These are phyloP conservation scores for Neonectria faginata DNA, from an alignment of 2,329 filamentous ascomycete genomes.

Conservation along the genomic window DNA sequence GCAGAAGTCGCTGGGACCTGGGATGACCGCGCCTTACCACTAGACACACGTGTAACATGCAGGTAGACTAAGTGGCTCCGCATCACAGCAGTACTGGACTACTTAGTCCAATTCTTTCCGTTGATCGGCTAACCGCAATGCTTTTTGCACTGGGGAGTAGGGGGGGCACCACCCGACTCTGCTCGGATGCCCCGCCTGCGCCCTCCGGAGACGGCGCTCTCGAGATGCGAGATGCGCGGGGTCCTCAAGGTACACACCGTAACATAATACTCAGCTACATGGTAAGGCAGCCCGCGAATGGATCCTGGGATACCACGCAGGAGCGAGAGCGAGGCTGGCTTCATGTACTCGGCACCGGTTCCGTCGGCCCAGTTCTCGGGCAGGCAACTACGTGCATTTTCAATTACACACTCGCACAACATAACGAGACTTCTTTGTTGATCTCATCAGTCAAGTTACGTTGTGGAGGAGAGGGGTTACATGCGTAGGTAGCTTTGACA, in stretches of 20 bases:
- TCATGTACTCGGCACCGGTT: slow-evolving; percentile 7
- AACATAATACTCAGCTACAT: neutral
- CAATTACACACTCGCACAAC: neutral
- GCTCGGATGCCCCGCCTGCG: slow-evolving; percentile 25
- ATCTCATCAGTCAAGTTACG: neutral
- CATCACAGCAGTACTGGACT: neutral
- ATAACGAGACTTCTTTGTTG: neutral
- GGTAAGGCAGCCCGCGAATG: neutral
- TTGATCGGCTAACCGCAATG: slow-evolving; percentile 14
- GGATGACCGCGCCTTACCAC: slow-evolving; percentile 7
- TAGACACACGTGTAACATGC: slow-evolving; percentile 6
- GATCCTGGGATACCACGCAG: neutral
- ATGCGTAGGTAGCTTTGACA: too few species aligned
- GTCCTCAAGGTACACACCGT: neutral
- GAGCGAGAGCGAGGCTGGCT: slow-evolving; percentile 8
- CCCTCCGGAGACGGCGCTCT: slow-evolving; percentile 27
- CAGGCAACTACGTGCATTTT: slow-evolving; percentile 1
- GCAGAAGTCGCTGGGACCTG: slow-evolving; percentile 18
- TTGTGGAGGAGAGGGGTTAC: neutral
- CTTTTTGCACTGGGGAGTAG: slow-evolving; percentile 7
- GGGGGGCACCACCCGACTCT: slow-evolving; percentile 8
- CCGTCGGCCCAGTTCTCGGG: slow-evolving; percentile 13
- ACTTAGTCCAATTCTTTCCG: neutral
- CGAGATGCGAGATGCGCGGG: slow-evolving; percentile 8
- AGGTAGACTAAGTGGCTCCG: neutral